phyloP scores from a whole-genome alignment of 805 yeast species.

The Candida rishiriensis region DNA sequence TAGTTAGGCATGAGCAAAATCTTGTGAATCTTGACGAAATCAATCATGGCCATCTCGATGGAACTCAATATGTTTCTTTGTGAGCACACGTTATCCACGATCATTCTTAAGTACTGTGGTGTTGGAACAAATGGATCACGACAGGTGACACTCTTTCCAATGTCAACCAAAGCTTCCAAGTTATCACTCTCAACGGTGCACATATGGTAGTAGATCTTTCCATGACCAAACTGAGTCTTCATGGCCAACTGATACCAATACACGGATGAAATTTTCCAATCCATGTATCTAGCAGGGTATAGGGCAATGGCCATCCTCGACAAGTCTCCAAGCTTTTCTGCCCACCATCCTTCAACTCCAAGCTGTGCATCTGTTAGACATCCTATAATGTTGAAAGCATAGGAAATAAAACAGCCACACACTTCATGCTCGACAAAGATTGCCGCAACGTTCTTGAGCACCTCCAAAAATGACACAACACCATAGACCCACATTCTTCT shows the following conservation, averaged over 20 bases:
- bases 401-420: constrained; percentile 67
- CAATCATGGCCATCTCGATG: constrained; percentile 56
- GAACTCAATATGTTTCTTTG: constrained; percentile 55
- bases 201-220: constrained; percentile 82
- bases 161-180: constrained; percentile 71
- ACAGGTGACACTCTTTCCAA: constrained; percentile 75
- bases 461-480: constrained; percentile 74
- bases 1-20: constrained; percentile 58
- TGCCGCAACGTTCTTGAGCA: constrained; percentile 66
- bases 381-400: constrained; percentile 60
- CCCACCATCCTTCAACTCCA: constrained; percentile 72
- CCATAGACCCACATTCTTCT: constrained; percentile 85
- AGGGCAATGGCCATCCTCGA: constrained; percentile 86
- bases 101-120: constrained; percentile 68
- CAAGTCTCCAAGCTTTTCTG: constrained; percentile 79
- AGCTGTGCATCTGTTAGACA: constrained; percentile 50
- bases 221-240: constrained; percentile 74
- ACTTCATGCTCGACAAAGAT: constrained; percentile 72
- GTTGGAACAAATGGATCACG: constrained; percentile 84
- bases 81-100: constrained; percentile 73
- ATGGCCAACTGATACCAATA: constrained; percentile 77
- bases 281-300: constrained; percentile 73
- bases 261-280: constrained; percentile 81
- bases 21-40: constrained; percentile 63
- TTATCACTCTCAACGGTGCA: constrained; percentile 80